Conservation (phyloP, 2,329 filamentous ascomycete genomes). For the Beauveria sp. region DNA sequence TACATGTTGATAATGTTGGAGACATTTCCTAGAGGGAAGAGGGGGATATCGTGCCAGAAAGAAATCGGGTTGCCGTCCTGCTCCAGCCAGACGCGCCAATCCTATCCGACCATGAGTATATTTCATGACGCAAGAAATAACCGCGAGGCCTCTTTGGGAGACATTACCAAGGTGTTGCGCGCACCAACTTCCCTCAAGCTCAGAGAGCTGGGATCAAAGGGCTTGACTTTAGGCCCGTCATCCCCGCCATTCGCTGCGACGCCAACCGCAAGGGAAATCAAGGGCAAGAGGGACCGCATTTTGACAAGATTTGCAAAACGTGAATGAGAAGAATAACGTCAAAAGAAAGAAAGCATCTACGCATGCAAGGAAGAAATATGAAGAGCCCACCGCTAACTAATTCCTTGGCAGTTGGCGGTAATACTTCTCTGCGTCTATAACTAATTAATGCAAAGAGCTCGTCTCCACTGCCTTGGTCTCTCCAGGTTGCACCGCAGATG, state of each 20-base stretch:
- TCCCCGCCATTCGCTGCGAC: conserved; percentile 5
- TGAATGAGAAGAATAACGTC: not conserved
- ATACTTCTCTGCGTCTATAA: not conserved
- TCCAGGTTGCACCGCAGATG: not conserved
- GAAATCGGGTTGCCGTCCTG: conserved; percentile 32
- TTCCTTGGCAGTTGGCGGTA: not conserved
- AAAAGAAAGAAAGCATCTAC: not conserved
- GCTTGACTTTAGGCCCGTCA: not conserved
- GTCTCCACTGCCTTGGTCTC: not conserved
- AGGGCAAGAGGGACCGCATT: conserved; percentile 1
- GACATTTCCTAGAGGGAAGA: conserved; percentile 28
- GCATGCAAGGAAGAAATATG: not conserved
- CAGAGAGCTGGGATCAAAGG: conserved; percentile 23
- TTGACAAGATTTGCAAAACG: not conserved
- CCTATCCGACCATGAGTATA: conserved; percentile 17
- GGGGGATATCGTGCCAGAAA: conserved; percentile 34
- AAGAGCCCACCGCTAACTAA: not conserved
- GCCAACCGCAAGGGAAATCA: conserved; percentile 13
- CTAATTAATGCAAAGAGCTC: too few species aligned
- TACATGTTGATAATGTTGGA: conserved; percentile 30
- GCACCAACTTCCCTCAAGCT: conserved; percentile 29
- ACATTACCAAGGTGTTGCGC: conserved; percentile 28
- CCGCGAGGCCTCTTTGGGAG: not conserved
- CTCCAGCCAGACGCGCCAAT: conserved; percentile 34
- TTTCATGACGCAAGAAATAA: not conserved